Evolutionary conservation across 2,329 filamentous ascomycete genomes (phyloP), one percentile per base, ranked within the genome.

Genomic region (Blastomyces parvus): DNA sequence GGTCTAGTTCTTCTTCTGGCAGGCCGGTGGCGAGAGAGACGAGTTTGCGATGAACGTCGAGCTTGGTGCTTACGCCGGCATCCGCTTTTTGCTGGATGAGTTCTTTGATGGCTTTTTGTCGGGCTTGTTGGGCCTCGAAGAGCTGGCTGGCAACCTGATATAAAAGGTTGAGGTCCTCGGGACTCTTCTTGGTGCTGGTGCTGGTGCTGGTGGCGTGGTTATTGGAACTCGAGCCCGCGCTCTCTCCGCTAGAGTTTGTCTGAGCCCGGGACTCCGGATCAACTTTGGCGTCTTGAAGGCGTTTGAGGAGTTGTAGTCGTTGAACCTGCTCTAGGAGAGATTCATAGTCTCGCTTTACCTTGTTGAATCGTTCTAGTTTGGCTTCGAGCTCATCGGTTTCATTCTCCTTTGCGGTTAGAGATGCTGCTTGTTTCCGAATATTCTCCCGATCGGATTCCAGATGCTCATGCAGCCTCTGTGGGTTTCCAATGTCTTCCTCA

Each of bases 1-100:
- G 76, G 63, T 80, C 78, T 11, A 80, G 70, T 25, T 80, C 77
- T 60, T 80, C 77, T 66, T 80, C 78, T 64, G 76, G 77, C 25
- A 80, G 69, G 0, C 78, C 77, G 0, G 78, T 80, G 14, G 78
- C 78, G 57, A 80, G 72, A 59, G 77, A 73, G 19, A 80, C 78
- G 5, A 80, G 71, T 65, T 76, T 79, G 55, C 78, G 74, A 66
- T 80, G 77, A 65, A 79, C 77, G 61, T 79, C 77, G 25, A 80
- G 74, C 62, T 77, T 78, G 55, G 77, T 78, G 66, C 76, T 76
- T 25, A 78, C 76, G 17, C 78, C 78, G 1, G 78, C 77, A 66
- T 79, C 77, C 7, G 74, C 74, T 36, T 76, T 78, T 64, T 80
- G 77, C 61, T 76, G 76, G 33, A 75, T 71, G 25, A 80, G 71